Evolutionary conservation across 2,329 filamentous ascomycete genomes (phyloP), one percentile per base, ranked within the genome.

Genomic region (Leptoxyphium fumago): DNA sequence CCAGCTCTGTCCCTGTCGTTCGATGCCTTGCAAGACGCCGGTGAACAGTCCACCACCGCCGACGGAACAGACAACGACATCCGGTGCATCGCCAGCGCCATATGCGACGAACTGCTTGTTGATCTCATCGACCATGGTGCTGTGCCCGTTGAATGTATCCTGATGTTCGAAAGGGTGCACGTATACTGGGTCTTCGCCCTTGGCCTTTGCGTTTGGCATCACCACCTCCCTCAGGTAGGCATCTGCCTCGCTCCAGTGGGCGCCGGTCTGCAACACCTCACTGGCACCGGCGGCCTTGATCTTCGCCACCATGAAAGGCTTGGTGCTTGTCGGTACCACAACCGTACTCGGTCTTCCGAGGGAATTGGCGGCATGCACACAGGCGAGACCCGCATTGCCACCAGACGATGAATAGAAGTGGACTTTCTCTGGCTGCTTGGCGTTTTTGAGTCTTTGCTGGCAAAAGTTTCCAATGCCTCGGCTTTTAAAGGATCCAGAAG

Each of bases 401-500:
- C 84, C 85, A 2, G 78, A 84, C 10, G 80, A 82, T 56, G 75
- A 82, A 67, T 84, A 91, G 71, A 91, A 89, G 66, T 84, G 82
- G 2, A 71, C 64, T 2, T 42, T 44, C 14, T 28, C 21, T 10
- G 42, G 51, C 36, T 43, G 18, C 39, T 42, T 10, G 48, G 65
- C 53, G 45, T 63, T 61, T 14, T 67, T 57, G 39, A 68, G 64
- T 42, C 60, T 57, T 50, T 69, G 67, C 43, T 78, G 70, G 59
- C 86, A 79, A 58, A 83, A 73, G 61, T 83, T 75, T 41, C 84
- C 83, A 48, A 89, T 76, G 28, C 82, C 84, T 51, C 66, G 59
- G 47, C 83, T 88, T 63, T 93, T 91, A 76, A 93, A 94, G 34
- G 83, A 88, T 50, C 83, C 83, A 17, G 81, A 82, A 4, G 85